Percentiles rank a stretch among this genome's conserved stretches.
These are phyloP conservation scores for Candida fluviatilis DNA, from an alignment of 805 yeast species.

Conservation along the genomic window DNA sequence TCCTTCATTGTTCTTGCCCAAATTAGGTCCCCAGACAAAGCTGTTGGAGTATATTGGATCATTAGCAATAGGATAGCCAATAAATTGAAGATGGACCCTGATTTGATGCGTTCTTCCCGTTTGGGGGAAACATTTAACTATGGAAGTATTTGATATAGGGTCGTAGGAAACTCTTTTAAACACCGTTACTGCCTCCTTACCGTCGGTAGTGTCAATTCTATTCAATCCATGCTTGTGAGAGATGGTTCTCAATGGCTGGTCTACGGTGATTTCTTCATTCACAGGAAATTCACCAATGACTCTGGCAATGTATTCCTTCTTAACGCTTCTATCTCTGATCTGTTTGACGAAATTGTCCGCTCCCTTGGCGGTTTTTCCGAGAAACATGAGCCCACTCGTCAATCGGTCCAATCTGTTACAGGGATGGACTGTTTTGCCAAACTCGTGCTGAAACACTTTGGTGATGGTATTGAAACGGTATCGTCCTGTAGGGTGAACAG, in stretches of 20 bases:
- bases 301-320: slow-evolving; percentile 81
- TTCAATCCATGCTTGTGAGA: slow-evolving; percentile 74
- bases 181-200: slow-evolving; percentile 70
- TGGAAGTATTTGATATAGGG: slow-evolving; percentile 47
- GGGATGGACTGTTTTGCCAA: slow-evolving; percentile 60
- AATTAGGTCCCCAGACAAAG: slow-evolving; percentile 69
- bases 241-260: slow-evolving; percentile 62
- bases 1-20: slow-evolving; percentile 62
- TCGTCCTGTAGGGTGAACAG: slow-evolving; percentile 94
- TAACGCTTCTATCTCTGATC: slow-evolving; percentile 65
- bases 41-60: slow-evolving; percentile 79
- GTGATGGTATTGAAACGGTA: slow-evolving; percentile 73
- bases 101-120: slow-evolving; percentile 97
- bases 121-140: slow-evolving; percentile 79
- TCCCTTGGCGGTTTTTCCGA: slow-evolving; percentile 76
- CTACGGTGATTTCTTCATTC: slow-evolving; percentile 46
- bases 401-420: slow-evolving; percentile 87
- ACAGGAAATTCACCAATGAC: slow-evolving; percentile 83
- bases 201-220: slow-evolving; percentile 43
- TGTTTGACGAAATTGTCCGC: slow-evolving; percentile 75
- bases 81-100: slow-evolving; percentile 81
- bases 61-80: slow-evolving; percentile 47
- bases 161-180: slow-evolving; percentile 70
- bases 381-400: slow-evolving; percentile 90
- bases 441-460: slow-evolving; percentile 68